A percentile compares a stretch with the other conserved stretches of the same genome.
These are phyloP conservation scores for Lepiota brunneoincarnata DNA, from an alignment of 768 basidiomycete species.

Conservation along the genomic window DNA sequence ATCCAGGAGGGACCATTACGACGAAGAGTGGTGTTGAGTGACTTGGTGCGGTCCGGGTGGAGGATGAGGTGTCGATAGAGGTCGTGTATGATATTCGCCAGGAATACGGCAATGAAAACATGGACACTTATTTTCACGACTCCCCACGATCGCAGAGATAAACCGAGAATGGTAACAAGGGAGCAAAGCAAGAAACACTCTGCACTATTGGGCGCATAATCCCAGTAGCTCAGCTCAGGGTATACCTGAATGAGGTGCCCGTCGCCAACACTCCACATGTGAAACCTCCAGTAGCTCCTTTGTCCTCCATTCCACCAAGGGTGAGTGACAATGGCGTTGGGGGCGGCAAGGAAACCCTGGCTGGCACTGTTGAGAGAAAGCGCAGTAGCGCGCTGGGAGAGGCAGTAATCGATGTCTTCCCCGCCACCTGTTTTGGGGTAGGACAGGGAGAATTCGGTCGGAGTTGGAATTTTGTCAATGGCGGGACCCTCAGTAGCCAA, in stretches of 20 bases:
- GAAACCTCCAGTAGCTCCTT: conserved; percentile 48
- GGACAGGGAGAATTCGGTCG: conserved; percentile 30
- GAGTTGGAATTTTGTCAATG: background rate
- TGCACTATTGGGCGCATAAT: conserved; percentile 46
- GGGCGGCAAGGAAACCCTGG: conserved; percentile 47
- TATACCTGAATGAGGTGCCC: conserved; percentile 47
- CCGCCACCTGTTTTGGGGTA: conserved; percentile 67
- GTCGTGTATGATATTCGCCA: conserved; percentile 47
- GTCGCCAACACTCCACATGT: conserved; percentile 59
- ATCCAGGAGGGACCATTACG: conserved; percentile 31
- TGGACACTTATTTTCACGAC: conserved; percentile 20
- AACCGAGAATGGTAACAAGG: conserved; percentile 13
- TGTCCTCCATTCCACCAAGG: conserved; percentile 55
- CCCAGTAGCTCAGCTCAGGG: conserved; percentile 43
- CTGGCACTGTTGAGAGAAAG: conserved; percentile 24
- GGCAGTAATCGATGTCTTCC: conserved; percentile 60
- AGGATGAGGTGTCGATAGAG: conserved; percentile 44
- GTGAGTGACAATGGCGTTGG: conserved; percentile 47
- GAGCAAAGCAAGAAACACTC: conserved; percentile 35
- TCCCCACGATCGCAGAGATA: conserved; percentile 14
- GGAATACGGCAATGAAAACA: conserved; percentile 23
- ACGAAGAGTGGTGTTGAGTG: conserved; percentile 31
- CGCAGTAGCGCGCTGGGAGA: conserved; percentile 9
- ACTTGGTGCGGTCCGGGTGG: conserved; percentile 31
- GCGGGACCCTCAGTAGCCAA: too few species aligned